phyloP scores from a whole-genome alignment of 1,139 yeast species.

The Saccharomyces uvarum region DNA sequence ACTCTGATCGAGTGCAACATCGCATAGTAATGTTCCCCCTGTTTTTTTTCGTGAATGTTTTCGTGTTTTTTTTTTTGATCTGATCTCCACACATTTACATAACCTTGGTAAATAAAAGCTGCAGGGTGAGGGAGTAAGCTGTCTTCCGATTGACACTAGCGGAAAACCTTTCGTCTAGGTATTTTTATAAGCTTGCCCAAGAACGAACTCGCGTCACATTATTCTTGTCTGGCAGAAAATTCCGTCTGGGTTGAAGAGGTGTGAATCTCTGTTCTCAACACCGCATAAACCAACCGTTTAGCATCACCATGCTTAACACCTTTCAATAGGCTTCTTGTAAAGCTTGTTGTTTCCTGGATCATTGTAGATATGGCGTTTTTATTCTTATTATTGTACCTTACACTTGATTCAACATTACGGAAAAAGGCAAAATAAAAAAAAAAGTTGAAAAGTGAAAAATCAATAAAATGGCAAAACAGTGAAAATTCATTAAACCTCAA shows the following conservation, averaged over 20 bases:
- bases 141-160: background rate
- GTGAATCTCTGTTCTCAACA: background rate
- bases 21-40: background rate
- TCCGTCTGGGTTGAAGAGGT: background rate
- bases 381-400: background rate
- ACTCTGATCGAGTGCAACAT: background rate
- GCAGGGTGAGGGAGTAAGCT: background rate
- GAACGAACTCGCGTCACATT: background rate
- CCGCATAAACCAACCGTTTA: background rate
- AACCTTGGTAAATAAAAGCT: background rate
- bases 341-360: background rate
- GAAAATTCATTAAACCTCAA: background rate
- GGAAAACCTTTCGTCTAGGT: background rate
- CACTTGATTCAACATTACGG: background rate
- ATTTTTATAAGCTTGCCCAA: background rate
- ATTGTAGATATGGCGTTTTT: background rate
- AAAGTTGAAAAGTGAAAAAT: background rate
- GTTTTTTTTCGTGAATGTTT: background rate
- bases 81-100: background rate
- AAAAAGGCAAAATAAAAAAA: background rate
- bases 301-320: background rate
- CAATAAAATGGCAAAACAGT: background rate
- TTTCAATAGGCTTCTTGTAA: background rate
- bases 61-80: background rate
- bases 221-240: background rate